Evolutionary conservation across 768 basidiomycete species (phyloP).

Genomic region (Russula foetens): DNA sequence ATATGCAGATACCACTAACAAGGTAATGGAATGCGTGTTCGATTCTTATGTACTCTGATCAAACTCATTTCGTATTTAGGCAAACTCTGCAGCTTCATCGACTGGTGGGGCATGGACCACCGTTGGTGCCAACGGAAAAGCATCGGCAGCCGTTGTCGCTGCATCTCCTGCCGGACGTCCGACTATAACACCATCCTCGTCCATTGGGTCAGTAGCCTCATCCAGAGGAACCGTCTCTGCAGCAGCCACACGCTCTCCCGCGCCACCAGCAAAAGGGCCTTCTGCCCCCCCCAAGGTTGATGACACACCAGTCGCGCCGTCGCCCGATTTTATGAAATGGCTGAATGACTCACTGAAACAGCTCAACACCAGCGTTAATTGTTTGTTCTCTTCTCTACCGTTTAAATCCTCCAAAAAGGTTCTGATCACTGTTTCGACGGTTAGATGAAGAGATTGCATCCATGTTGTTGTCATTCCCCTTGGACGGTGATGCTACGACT

Average conservation of each 20-base stretch:
- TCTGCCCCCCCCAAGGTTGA: constrained; percentile 39
- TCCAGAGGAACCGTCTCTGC: constrained; percentile 15
- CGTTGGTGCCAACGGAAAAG: constrained; percentile 73
- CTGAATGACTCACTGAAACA: constrained; percentile 77
- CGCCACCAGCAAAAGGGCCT: constrained; percentile 22
- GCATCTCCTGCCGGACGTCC: constrained; percentile 31
- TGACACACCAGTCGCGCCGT: constrained; percentile 59
- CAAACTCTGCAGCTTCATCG: constrained; percentile 21
- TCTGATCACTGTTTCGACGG: not conserved
- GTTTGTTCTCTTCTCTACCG: constrained; percentile 32
- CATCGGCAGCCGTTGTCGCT: constrained; percentile 29
- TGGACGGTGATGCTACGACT: constrained; percentile 78
- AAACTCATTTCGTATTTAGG: constrained; percentile 12
- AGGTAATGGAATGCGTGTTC: constrained; percentile 35
- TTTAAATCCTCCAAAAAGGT: not conserved
- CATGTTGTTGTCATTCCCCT: constrained; percentile 90
- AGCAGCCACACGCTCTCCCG: constrained; percentile 16
- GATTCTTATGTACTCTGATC: constrained; percentile 1
- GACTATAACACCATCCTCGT: constrained; percentile 30
- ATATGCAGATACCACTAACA: constrained; percentile 73
- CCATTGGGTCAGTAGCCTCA: constrained; percentile 29
- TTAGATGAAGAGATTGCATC: constrained; percentile 93
- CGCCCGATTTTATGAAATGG: constrained; percentile 91
- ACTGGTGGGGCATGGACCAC: constrained; percentile 71
- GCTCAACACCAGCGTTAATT: constrained; percentile 60